Evolutionary conservation across 805 yeast genomes (phyloP).

Genomic region (Candida odintsovae): DNA sequence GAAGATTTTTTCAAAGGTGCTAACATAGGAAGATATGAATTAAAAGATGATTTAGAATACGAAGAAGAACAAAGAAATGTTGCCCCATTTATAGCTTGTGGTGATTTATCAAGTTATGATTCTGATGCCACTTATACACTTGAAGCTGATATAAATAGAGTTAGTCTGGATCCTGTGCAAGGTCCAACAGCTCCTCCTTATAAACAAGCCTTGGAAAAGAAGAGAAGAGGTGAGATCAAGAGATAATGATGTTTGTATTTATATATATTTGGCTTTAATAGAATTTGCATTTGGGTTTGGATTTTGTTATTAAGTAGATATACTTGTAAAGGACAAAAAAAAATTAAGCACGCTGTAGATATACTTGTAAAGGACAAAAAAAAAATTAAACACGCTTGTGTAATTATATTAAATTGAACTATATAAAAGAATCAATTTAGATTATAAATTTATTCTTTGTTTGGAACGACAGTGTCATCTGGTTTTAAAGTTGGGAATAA

Average conservation of each 20-base stretch:
- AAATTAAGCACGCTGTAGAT: no score
- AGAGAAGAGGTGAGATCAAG: constrained; percentile 61
- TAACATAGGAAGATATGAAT: constrained; percentile 47
- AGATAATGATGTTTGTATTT: constrained; percentile 15
- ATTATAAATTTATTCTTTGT: neutral
- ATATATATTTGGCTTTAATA: neutral
- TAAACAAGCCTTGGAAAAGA: constrained; percentile 83
- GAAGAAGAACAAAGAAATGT: constrained; percentile 62
- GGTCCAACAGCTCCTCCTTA: constrained; percentile 97
- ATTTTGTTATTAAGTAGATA: neutral
- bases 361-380: no score
- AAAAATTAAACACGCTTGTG: no score
- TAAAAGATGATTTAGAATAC: constrained; percentile 40
- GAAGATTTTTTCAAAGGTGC: constrained; percentile 75
- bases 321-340: no score
- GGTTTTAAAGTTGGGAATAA: constrained; percentile 99
- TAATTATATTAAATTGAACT: neutral
- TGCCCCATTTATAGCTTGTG: constrained; percentile 95
- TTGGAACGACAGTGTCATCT: constrained; percentile 39
- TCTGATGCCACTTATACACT: constrained; percentile 87
- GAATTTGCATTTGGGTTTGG: neutral
- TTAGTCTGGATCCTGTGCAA: constrained; percentile 85
- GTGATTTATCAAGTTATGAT: constrained; percentile 81
- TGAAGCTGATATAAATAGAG: constrained; percentile 26
- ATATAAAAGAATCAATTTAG: neutral